phyloP scores from a whole-genome alignment of 75 land plant genomes.

The Isoetes taiwanensis region DNA sequence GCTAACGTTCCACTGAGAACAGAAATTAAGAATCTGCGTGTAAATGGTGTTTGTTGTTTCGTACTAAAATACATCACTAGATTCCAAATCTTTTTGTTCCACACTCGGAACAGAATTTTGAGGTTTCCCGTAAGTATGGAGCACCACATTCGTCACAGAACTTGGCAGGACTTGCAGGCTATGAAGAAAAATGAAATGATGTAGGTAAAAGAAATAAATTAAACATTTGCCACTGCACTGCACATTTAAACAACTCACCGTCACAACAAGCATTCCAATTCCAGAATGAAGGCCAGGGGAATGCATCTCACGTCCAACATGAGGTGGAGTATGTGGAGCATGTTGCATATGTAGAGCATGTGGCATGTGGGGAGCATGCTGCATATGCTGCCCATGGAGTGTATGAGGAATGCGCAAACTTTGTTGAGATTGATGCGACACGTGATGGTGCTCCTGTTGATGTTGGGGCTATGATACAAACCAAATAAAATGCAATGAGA shows the following conservation, averaged over 20 bases:
- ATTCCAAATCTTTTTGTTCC: conserved; percentile 58
- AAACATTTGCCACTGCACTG: background rate
- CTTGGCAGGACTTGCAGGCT: conserved; percentile 78
- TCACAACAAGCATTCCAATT: conserved; percentile 31
- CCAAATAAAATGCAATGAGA: background rate
- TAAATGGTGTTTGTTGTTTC: too few relatives aligned
- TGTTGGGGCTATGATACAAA: conserved; percentile 29
- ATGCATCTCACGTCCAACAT: conserved; percentile 38
- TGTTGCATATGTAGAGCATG: conserved; percentile 40
- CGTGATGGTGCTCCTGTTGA: conserved; percentile 43
- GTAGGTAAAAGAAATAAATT: background rate
- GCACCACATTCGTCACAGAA: conserved; percentile 96
- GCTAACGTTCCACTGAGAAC: too few relatives aligned
- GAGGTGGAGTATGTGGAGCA: conserved; percentile 38
- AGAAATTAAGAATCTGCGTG: too few relatives aligned
- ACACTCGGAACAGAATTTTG: conserved; percentile 96
- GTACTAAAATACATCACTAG: too few relatives aligned
- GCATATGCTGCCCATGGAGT: conserved; percentile 40
- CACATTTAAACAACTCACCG: conserved; percentile 17
- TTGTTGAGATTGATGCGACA: conserved; percentile 37
- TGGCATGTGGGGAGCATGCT: conserved; percentile 44
- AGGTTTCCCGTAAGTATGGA: conserved; percentile 76
- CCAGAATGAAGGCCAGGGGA: conserved; percentile 27
- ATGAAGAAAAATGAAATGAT: conserved; percentile 19
- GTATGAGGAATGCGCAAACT: conserved; percentile 20